These are phyloP conservation scores for Microdochium paspali DNA, from an alignment of 2,329 filamentous ascomycete species.

Conservation along the genomic window DNA sequence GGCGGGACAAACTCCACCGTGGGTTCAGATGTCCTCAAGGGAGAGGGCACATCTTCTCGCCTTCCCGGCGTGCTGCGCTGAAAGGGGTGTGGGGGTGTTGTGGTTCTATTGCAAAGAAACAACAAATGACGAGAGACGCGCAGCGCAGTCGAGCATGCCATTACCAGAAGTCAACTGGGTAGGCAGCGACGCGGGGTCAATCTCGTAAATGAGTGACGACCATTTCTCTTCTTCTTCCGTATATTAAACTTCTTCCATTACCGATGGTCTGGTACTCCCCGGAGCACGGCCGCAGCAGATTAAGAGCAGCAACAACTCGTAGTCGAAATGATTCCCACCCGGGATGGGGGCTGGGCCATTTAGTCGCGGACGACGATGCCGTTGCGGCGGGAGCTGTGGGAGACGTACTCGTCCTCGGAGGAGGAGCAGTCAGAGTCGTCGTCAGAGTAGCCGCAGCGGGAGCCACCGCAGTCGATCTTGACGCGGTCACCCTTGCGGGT, in stretches of 20 bases:
- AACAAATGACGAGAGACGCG: not conserved
- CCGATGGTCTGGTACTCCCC: not conserved
- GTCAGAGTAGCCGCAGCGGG: conserved; percentile 75
- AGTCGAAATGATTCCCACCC: not conserved
- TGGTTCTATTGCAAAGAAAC: not conserved
- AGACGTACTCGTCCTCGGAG: conserved; percentile 51
- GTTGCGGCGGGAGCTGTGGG: conserved; percentile 49
- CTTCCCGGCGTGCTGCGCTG: not conserved
- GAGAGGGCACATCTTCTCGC: not conserved
- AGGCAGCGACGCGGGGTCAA: conserved; percentile 1
- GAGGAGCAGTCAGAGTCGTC: conserved; percentile 62
- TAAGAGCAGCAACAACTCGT: not conserved
- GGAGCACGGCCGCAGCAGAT: not conserved
- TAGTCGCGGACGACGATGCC: conserved; percentile 47
- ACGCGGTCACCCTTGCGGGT: conserved; percentile 86
- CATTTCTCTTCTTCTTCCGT: conserved; percentile 1
- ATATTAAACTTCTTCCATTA: not conserved
- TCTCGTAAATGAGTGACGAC: conserved; percentile 1
- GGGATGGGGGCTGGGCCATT: conserved; percentile 7
- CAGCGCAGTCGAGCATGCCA: not conserved
- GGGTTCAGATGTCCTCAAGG: not conserved
- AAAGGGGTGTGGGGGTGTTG: not conserved
- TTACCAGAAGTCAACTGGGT: not conserved
- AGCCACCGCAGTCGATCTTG: conserved; percentile 90
- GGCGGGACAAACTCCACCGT: not conserved